phyloP scores from a whole-genome alignment of 2,329 filamentous ascomycete genomes.

The Colletotrichum costaricense region DNA sequence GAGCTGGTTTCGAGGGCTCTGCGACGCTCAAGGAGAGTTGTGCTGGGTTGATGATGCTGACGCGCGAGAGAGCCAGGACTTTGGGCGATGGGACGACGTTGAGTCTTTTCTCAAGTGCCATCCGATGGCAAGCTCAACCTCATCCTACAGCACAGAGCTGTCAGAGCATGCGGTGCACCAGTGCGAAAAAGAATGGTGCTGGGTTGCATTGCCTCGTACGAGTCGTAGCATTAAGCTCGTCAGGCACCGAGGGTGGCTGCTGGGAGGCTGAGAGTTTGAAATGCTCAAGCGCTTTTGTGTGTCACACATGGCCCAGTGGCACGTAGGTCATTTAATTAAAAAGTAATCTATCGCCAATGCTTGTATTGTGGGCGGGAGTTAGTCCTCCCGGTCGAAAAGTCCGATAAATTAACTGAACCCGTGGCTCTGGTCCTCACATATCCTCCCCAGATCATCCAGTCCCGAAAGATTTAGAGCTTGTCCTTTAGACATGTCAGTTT shows the following conservation, averaged over 20 bases:
- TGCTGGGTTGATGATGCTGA: background rate
- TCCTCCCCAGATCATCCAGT: conserved; percentile 6
- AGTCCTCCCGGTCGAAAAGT: background rate
- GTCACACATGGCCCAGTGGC: background rate
- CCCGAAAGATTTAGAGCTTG: background rate
- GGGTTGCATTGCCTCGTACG: background rate
- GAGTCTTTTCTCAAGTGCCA: background rate
- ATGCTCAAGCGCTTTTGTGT: conserved; percentile 1
- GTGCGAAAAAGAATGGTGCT: background rate
- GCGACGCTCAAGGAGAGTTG: background rate
- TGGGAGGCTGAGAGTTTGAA: background rate
- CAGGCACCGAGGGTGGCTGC: background rate
- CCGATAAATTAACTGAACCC: conserved; percentile 19
- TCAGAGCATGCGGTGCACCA: background rate
- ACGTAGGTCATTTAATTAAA: conserved; percentile 17
- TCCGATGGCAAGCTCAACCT: background rate
- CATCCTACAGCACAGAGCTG: background rate
- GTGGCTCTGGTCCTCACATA: background rate
- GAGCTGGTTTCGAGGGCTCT: background rate
- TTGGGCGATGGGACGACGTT: background rate
- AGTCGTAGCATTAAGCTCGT: conserved; percentile 29
- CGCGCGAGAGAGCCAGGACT: background rate
- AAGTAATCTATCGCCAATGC: conserved; percentile 27
- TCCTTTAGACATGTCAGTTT: background rate
- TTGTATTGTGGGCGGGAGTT: conserved; percentile 27